Conservation (phyloP, 192 early-diverging fungal genomes). For the Backusella psychrophila region DNA sequence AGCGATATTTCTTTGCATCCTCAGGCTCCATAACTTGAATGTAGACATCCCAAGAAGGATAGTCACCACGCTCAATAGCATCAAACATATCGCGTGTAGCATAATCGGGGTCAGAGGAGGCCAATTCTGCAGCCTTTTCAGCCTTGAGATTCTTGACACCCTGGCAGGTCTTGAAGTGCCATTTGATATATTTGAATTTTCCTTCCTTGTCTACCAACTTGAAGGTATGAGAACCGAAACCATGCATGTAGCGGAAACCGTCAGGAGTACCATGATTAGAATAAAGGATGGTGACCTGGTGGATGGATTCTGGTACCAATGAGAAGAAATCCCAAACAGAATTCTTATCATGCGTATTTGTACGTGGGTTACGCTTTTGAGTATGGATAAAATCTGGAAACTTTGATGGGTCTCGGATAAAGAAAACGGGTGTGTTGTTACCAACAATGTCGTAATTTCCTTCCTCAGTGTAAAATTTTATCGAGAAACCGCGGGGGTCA, state of each 20-base stretch:
- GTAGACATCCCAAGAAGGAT: slow-evolving; percentile 71
- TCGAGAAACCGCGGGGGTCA: slow-evolving; percentile 79
- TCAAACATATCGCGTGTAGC: slow-evolving; percentile 71
- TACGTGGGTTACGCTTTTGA: slow-evolving; percentile 79
- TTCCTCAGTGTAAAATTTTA: slow-evolving; percentile 88
- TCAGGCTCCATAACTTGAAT: slow-evolving; percentile 71
- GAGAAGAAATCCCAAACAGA: slow-evolving; percentile 83
- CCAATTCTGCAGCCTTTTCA: slow-evolving; percentile 59
- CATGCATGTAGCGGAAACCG: slow-evolving; percentile 79
- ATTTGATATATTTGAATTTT: slow-evolving; percentile 73
- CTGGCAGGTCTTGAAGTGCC: slow-evolving; percentile 80
- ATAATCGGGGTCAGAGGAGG: slow-evolving; percentile 68
- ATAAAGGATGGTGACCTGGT: slow-evolving; percentile 78
- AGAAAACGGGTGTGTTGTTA: slow-evolving; percentile 84
- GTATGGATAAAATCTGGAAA: slow-evolving; percentile 85
- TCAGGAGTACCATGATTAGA: slow-evolving; percentile 82
- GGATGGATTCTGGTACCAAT: slow-evolving; percentile 70
- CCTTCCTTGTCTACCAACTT: slow-evolving; percentile 71
- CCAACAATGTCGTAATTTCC: slow-evolving; percentile 84
- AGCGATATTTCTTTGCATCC: slow-evolving; percentile 68
- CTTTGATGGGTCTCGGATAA: slow-evolving; percentile 76
- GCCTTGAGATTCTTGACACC: slow-evolving; percentile 70
- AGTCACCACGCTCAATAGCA: slow-evolving; percentile 64
- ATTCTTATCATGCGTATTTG: slow-evolving; percentile 64
- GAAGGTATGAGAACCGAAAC: slow-evolving; percentile 75